These are phyloP conservation scores for Juglanconis juglandina DNA, from an alignment of 2,329 filamentous ascomycete genomes.

Conservation along the genomic window DNA sequence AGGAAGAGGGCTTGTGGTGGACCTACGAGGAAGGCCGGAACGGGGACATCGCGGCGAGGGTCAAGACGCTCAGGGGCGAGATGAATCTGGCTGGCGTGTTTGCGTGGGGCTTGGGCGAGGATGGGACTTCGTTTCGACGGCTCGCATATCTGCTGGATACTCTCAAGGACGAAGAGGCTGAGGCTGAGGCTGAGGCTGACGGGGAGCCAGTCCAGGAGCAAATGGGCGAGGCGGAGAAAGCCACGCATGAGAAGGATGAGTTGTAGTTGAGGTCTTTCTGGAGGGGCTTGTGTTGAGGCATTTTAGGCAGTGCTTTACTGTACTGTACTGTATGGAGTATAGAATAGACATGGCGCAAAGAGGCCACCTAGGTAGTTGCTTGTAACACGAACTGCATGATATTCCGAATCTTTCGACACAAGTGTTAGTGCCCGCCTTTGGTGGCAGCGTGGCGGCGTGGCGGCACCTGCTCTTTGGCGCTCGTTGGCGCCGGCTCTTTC, in stretches of 20 bases:
- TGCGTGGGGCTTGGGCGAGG: conserved; percentile 72
- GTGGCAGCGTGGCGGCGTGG: too few relatives aligned
- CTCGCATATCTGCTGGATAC: conserved; percentile 23
- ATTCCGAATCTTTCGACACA: too few relatives aligned
- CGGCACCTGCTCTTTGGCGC: not conserved
- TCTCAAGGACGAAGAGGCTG: conserved; percentile 14
- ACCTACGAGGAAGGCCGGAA: conserved; percentile 65
- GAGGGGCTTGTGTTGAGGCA: not conserved
- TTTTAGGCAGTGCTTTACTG: too few relatives aligned
- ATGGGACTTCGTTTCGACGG: conserved; percentile 45
- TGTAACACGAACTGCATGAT: too few relatives aligned
- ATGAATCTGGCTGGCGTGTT: conserved; percentile 66
- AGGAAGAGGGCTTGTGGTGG: conserved; percentile 61
- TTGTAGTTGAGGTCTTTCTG: conserved; percentile 15
- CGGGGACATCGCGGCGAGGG: conserved; percentile 53
- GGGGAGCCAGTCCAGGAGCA: not conserved
- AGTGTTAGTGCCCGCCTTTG: too few relatives aligned
- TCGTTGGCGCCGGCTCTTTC: not conserved
- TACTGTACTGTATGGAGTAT: too few relatives aligned
- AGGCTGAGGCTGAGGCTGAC: not conserved
- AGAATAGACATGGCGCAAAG: too few relatives aligned
- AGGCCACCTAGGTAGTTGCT: too few relatives aligned
- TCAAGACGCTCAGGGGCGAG: conserved; percentile 54
- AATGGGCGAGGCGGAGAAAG: not conserved
- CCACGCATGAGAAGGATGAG: conserved; percentile 21